Evolutionary conservation across 768 basidiomycete genomes (phyloP).

Genomic region (Phylloporus sp.): DNA sequence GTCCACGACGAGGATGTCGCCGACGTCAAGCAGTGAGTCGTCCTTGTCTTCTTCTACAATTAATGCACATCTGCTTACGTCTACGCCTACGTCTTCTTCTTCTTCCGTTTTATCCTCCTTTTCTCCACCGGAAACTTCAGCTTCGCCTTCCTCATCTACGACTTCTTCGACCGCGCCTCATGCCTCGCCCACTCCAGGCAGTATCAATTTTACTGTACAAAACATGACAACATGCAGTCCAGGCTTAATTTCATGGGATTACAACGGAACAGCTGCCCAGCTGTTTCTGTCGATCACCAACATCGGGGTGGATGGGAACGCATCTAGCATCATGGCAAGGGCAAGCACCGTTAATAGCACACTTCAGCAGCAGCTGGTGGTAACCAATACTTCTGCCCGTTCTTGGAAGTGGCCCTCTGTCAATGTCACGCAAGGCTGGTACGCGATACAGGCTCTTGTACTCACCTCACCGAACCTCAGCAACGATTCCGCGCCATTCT

Average conservation of each 20-base stretch:
- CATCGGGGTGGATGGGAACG: slow-evolving; percentile 30
- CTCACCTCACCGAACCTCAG: neutral
- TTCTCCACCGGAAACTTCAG: slow-evolving; percentile 3
- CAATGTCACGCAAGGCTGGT: slow-evolving; percentile 47
- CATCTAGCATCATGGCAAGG: slow-evolving; percentile 5
- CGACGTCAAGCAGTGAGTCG: slow-evolving; percentile 15
- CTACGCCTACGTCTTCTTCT: neutral
- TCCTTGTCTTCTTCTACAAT: slow-evolving; percentile 1
- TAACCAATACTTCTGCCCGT: slow-evolving; percentile 18
- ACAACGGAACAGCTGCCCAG: slow-evolving; percentile 28
- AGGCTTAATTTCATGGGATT: slow-evolving; percentile 38
- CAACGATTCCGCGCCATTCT: slow-evolving; percentile 31
- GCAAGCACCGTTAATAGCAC: neutral
- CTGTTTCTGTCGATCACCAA: slow-evolving; percentile 41
- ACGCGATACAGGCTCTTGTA: slow-evolving; percentile 31
- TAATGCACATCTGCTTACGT: slow-evolving; percentile 1
- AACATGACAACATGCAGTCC: slow-evolving; percentile 35
- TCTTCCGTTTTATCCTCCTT: neutral
- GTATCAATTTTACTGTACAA: slow-evolving; percentile 23
- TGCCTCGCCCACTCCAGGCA: slow-evolving; percentile 12
- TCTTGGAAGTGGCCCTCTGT: slow-evolving; percentile 45
- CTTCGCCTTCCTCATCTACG: slow-evolving; percentile 4
- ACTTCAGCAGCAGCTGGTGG: slow-evolving; percentile 26
- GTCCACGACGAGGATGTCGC: slow-evolving; percentile 9
- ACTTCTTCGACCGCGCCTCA: slow-evolving; percentile 14